Conservation (phyloP, 2,329 filamentous ascomycete genomes). For the Xylariaceae sp. region DNA sequence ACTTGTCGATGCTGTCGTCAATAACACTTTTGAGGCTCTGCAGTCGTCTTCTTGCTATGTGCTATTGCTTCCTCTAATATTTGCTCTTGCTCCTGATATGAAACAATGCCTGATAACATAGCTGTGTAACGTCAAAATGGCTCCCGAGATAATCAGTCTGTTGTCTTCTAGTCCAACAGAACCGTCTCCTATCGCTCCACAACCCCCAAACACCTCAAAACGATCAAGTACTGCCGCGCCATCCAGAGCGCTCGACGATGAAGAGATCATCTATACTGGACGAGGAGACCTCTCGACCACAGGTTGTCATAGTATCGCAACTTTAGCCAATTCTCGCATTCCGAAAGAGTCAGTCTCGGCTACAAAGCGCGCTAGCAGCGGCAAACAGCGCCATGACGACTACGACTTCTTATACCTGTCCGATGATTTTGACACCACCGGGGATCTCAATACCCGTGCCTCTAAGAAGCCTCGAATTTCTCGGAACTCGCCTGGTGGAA, state of each 20-base stretch:
- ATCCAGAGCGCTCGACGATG: conserved; percentile 12
- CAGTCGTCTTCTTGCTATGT: neutral
- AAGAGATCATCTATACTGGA: no score
- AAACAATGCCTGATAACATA: no score
- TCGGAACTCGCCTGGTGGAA: conserved; percentile 7
- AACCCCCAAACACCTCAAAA: conserved; percentile 4
- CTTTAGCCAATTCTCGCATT: no score
- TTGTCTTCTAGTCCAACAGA: conserved; percentile 28
- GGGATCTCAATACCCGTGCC: conserved; percentile 30
- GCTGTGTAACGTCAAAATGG: conserved; percentile 18
- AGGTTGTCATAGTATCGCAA: no score
- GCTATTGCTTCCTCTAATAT: no score
- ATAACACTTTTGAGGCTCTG: neutral
- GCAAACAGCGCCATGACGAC: conserved; percentile 7
- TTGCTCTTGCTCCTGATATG: no score
- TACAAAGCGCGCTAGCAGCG: conserved; percentile 13
- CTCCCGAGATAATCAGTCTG: conserved; percentile 31
- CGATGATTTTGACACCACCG: conserved; percentile 39
- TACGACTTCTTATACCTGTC: conserved; percentile 31
- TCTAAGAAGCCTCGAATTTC: conserved; percentile 17
- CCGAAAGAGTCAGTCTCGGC: conserved; percentile 1
- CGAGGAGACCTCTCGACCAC: neutral
- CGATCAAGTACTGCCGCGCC: conserved; percentile 2
- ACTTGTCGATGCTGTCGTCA: no score
- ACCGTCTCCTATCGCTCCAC: conserved; percentile 6